Base-by-base conservation (phyloP, 2,329 filamentous ascomycete genomes). In the Fusarium subglutinans region DNA sequence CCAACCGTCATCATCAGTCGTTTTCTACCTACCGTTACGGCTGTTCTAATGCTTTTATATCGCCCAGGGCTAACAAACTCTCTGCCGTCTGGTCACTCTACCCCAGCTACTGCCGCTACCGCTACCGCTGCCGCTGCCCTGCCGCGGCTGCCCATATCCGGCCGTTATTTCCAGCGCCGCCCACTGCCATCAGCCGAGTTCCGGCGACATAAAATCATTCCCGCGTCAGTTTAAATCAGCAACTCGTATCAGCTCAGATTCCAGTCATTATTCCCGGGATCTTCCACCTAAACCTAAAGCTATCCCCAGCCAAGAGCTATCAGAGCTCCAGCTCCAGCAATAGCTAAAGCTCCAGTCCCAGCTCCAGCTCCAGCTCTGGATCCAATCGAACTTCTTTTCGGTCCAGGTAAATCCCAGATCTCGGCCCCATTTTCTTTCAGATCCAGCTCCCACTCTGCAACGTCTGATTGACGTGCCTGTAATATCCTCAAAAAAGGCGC, bases 81-180 rank as follows among this genome's bases (percentile, higher is more conserved):
- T 68, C 63, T 56, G 61, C 61, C 53, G 33, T 64, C 61, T 51
- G 37, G 62, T 72, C n/a, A 45, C 51, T 61, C 28, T 66, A 58
- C 57, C 69, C 69, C 55, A 57, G 58, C 48, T 72, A 41, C 59
- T 33, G 56, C 64, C 66, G 45, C 68, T 72, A 26, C 26, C 26
- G 26, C 26, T 73, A 26, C 26, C 26, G 26, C 26, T 73, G 30
- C 70, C 66, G 63, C 59, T 71, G 55, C 65, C 53, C 63, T 67
- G 44, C 60, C 69, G 66, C 67, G 66, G 51, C 59, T 70, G 64
- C 69, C 62, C 63, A 71, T 70, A 69, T 69, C 75, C 70, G 70
- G 63, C 54, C 59, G 56, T 80, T 80, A 80, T 80, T 81, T 67
- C 80, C 80, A 80, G 78, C 76, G 74, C 56, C 64, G 74, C 64